Percentiles rank a stretch among this genome's conserved stretches.
Evolutionary conservation across 1,284 basidiomycete genomes (phyloP).

Genomic region (Tylopilus orsonianus): DNA sequence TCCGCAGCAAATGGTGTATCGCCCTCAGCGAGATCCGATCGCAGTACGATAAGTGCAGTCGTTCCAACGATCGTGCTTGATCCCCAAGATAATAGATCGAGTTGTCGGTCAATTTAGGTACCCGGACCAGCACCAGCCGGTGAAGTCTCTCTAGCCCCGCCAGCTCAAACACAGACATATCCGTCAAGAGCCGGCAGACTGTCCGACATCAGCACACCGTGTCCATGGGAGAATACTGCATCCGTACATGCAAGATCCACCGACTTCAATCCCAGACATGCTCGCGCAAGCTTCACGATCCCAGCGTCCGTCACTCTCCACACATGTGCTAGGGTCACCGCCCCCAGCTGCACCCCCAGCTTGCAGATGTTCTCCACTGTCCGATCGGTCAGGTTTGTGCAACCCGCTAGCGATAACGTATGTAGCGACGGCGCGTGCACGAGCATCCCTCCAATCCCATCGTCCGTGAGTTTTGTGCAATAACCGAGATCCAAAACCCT

Average conservation of each 20-base stretch:
- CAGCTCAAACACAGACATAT: constrained; percentile 82
- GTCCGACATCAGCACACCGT: constrained; percentile 15
- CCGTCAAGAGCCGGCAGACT: constrained; percentile 84
- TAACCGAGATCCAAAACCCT: constrained; percentile 77
- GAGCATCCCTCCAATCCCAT: constrained; percentile 77
- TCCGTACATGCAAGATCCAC: constrained; percentile 84
- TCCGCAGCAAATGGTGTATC: constrained; percentile 71
- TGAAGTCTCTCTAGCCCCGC: constrained; percentile 72
- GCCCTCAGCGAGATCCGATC: constrained; percentile 79
- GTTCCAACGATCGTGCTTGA: constrained; percentile 69
- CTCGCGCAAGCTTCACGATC: constrained; percentile 69
- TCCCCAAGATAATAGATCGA: constrained; percentile 66
- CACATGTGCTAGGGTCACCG: constrained; percentile 81
- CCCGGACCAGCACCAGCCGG: constrained; percentile 79
- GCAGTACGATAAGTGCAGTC: constrained; percentile 89
- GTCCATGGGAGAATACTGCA: constrained; percentile 6
- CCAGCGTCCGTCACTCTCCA: constrained; percentile 78
- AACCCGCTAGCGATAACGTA: constrained; percentile 80
- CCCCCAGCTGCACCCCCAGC: constrained; percentile 78
- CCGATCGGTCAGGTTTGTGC: constrained; percentile 75
- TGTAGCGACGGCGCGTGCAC: constrained; percentile 79
- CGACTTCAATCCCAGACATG: constrained; percentile 76
- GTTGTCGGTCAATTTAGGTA: constrained; percentile 66
- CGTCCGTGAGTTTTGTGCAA: constrained; percentile 74
- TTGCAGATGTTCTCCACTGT: constrained; percentile 68